Percentiles rank a stretch among this genome's conserved stretches.
phyloP scores from a whole-genome alignment of 768 basidiomycete species.

The Mycena indigotica region DNA sequence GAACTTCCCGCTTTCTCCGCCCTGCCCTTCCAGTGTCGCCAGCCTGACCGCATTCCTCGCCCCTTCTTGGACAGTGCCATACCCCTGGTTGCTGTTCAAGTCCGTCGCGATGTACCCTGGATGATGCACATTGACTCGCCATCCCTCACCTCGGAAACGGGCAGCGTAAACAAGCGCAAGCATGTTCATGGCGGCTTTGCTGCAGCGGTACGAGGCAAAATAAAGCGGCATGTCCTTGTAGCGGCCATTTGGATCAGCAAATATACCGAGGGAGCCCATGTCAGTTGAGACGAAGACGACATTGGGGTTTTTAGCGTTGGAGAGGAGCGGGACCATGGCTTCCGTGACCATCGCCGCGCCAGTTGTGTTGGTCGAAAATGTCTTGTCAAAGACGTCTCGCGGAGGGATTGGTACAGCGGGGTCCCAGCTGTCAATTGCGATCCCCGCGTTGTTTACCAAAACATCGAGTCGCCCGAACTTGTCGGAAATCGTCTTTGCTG shows the following conservation, averaged over 20 bases:
- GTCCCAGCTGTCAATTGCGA: neutral
- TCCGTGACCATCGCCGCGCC: slow-evolving; percentile 4
- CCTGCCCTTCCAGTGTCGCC: slow-evolving; percentile 3
- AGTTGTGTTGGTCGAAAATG: slow-evolving; percentile 4
- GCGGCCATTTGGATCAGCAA: slow-evolving; percentile 4
- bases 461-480: slow-evolving; percentile 15
- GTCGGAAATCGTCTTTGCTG: slow-evolving; percentile 6
- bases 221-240: neutral
- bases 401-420: neutral
- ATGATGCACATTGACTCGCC: slow-evolving; percentile 12
- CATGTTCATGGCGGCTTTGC: slow-evolving; percentile 17
- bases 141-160: slow-evolving; percentile 4
- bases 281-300: slow-evolving; percentile 11
- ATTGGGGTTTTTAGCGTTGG: neutral
- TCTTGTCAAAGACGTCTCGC: slow-evolving; percentile 5
- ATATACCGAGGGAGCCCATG: slow-evolving; percentile 4
- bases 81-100: neutral
- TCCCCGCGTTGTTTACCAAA: slow-evolving; percentile 12
- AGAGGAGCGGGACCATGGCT: slow-evolving; percentile 10
- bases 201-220: slow-evolving; percentile 1
- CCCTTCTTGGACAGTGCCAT: slow-evolving; percentile 3
- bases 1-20: slow-evolving; percentile 6
- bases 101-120: slow-evolving; percentile 13
- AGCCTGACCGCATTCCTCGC: slow-evolving; percentile 6
- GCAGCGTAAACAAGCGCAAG: slow-evolving; percentile 10